phyloP scores from a whole-genome alignment of 257 asterid genomes.

The Pogostemon cablin region DNA sequence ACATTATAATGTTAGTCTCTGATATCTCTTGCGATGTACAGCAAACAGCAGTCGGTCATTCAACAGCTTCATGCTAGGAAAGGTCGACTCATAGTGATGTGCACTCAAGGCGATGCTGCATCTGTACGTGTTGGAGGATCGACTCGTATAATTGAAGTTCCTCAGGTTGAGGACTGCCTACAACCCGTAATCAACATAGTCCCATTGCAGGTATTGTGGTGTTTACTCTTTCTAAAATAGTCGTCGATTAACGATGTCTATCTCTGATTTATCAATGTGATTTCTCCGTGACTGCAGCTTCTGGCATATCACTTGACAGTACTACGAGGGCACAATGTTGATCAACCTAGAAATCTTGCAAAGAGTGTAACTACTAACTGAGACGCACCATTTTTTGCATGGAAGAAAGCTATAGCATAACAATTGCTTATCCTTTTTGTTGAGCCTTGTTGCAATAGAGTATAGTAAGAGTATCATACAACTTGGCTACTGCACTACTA shows the following conservation, averaged over 20 bases:
- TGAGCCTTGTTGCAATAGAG: too few relatives aligned
- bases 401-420: too few relatives aligned
- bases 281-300: slow-evolving; percentile 44
- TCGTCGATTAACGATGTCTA: background rate
- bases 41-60: slow-evolving; percentile 94
- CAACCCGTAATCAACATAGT: slow-evolving; percentile 90
- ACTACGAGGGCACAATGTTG: slow-evolving; percentile 74
- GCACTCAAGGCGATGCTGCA: slow-evolving; percentile 77
- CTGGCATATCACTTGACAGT: slow-evolving; percentile 87
- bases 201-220: slow-evolving; percentile 79
- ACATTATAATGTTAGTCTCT: slow-evolving; percentile 23
- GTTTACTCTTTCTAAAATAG: background rate
- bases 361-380: slow-evolving; percentile 77
- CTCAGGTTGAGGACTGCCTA: slow-evolving; percentile 82
- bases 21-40: slow-evolving; percentile 41
- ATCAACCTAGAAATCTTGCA: slow-evolving; percentile 88
- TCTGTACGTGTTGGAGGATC: slow-evolving; percentile 78
- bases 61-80: slow-evolving; percentile 97
- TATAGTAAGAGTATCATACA: too few relatives aligned
- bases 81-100: slow-evolving; percentile 91
- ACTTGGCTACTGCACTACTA: too few relatives aligned
- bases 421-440: too few relatives aligned
- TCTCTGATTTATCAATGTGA: background rate
- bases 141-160: slow-evolving; percentile 87
- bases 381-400: slow-evolving; percentile 22